Conservation (phyloP, 1,284 basidiomycete species). For the Moesziomyces globuligerus region DNA sequence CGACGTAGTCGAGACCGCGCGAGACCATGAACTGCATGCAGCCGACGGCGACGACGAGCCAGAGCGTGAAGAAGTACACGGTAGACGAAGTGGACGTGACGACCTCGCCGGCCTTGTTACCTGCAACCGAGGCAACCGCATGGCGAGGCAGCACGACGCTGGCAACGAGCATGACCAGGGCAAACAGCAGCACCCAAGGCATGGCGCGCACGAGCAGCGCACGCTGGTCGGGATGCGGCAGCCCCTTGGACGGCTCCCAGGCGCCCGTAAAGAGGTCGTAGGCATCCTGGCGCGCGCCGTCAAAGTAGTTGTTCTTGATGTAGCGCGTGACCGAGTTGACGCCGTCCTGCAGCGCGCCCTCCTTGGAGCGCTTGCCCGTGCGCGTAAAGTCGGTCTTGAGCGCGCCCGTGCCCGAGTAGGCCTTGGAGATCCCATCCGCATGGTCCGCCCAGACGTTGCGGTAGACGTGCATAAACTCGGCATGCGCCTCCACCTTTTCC, state of each 20-base stretch:
- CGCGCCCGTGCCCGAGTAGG: constrained; percentile 94
- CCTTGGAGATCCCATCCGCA: constrained; percentile 87
- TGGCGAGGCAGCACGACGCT: constrained; percentile 50
- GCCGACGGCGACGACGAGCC: constrained; percentile 43
- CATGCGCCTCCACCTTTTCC: constrained; percentile 59
- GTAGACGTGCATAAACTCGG: constrained; percentile 75
- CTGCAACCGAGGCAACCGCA: constrained; percentile 15
- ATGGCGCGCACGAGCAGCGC: constrained; percentile 83
- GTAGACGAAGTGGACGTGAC: constrained; percentile 14
- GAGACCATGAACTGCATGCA: constrained; percentile 56
- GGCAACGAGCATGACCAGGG: constrained; percentile 76
- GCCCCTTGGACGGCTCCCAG: constrained; percentile 76
- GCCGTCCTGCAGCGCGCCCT: constrained; percentile 84
- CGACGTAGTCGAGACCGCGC: constrained; percentile 63
- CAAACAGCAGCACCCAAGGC: constrained; percentile 83
- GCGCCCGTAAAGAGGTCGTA: constrained; percentile 88
- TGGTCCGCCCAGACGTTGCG: constrained; percentile 98
- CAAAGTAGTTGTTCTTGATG: constrained; percentile 96
- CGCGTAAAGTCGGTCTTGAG: constrained; percentile 94
- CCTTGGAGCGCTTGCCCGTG: constrained; percentile 86
- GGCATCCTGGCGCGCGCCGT: constrained; percentile 81
- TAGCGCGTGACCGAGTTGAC: constrained; percentile 88
- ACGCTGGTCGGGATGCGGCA: constrained; percentile 80
- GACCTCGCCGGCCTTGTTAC: constrained; percentile 2
- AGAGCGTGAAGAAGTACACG: constrained; percentile 47